Percentiles rank a stretch among this genome's conserved stretches.
These are phyloP conservation scores for Orbilia oligospora DNA, from an alignment of 2,329 filamentous ascomycete species.

Conservation along the genomic window DNA sequence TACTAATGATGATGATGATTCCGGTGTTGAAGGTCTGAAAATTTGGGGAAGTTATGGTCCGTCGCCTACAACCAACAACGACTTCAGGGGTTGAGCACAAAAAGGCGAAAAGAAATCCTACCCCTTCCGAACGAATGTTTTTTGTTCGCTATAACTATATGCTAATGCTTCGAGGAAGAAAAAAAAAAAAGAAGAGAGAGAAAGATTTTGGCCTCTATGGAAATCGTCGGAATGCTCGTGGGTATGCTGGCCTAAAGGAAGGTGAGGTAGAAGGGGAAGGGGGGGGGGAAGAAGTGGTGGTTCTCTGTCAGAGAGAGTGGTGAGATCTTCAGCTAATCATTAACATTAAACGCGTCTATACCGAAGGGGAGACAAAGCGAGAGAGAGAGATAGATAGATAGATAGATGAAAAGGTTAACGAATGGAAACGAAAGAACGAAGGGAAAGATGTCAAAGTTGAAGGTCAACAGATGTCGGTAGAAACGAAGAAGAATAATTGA, in stretches of 20 bases:
- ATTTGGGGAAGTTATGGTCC: not conserved
- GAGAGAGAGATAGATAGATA: constrained; percentile 19
- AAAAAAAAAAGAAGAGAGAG: not conserved
- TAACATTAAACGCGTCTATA: constrained; percentile 56
- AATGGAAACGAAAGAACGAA: constrained; percentile 7
- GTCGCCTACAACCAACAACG: constrained; percentile 35
- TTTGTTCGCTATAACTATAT: not conserved
- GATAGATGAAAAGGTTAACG: constrained; percentile 1
- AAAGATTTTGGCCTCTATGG: no score
- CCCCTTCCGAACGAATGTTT: constrained; percentile 44
- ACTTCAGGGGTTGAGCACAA: constrained; percentile 42
- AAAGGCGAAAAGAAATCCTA: not conserved
- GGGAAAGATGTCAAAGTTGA: not conserved
- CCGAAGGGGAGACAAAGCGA: not conserved
- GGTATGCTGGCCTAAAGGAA: no score
- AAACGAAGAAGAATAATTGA: constrained; percentile 15
- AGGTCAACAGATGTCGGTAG: constrained; percentile 11
- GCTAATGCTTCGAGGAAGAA: not conserved
- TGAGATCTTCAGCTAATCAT: constrained; percentile 57
- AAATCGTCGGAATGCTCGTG: constrained; percentile 22
- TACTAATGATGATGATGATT: constrained; percentile 4
- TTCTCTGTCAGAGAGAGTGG: constrained; percentile 15
- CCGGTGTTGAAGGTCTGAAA: constrained; percentile 14
- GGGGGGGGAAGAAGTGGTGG: not conserved
- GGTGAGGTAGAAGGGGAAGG: not conserved